Evolutionary conservation across 495 filamentous ascomycete genomes (phyloP).

Genomic region (Hyaloscypha bicolor): DNA sequence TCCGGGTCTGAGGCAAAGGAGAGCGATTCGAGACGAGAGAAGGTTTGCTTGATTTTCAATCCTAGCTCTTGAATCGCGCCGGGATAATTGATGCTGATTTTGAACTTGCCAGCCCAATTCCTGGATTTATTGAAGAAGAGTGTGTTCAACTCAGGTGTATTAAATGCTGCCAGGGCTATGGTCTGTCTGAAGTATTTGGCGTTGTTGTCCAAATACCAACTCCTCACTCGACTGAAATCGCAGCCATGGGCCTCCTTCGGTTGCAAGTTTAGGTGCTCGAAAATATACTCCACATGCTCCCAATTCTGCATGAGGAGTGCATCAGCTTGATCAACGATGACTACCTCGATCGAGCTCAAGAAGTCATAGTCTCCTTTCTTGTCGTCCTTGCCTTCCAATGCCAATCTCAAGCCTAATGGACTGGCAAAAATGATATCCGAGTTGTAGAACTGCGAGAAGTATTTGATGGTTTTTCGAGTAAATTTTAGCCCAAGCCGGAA

Average conservation of each 20-base stretch:
- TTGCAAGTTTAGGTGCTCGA: slow-evolving; percentile 89
- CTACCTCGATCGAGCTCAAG: slow-evolving; percentile 87
- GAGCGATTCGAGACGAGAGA: slow-evolving; percentile 79
- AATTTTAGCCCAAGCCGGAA: slow-evolving; percentile 94
- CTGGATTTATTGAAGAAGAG: slow-evolving; percentile 75
- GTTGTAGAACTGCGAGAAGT: slow-evolving; percentile 93
- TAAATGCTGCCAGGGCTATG: slow-evolving; percentile 75
- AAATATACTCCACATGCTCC: slow-evolving; percentile 90
- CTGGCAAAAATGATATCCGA: slow-evolving; percentile 93
- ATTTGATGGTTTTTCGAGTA: slow-evolving; percentile 91
- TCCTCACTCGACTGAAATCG: slow-evolving; percentile 88
- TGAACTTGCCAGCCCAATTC: slow-evolving; percentile 77
- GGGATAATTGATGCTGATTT: slow-evolving; percentile 64
- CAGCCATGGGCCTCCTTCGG: slow-evolving; percentile 89
- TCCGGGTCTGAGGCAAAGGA: slow-evolving; percentile 76
- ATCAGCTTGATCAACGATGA: slow-evolving; percentile 89
- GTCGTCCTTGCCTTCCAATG: slow-evolving; percentile 73
- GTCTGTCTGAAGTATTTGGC: slow-evolving; percentile 83
- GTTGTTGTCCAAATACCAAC: slow-evolving; percentile 88
- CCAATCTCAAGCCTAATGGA: slow-evolving; percentile 85
- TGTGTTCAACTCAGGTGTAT: slow-evolving; percentile 85
- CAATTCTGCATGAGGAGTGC: slow-evolving; percentile 97
- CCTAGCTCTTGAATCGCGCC: slow-evolving; percentile 68
- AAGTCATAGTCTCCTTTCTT: slow-evolving; percentile 91
- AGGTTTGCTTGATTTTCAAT: slow-evolving; percentile 78